Conservation (phyloP, 2,329 filamentous ascomycete species). For the Laburnicola sp. region DNA sequence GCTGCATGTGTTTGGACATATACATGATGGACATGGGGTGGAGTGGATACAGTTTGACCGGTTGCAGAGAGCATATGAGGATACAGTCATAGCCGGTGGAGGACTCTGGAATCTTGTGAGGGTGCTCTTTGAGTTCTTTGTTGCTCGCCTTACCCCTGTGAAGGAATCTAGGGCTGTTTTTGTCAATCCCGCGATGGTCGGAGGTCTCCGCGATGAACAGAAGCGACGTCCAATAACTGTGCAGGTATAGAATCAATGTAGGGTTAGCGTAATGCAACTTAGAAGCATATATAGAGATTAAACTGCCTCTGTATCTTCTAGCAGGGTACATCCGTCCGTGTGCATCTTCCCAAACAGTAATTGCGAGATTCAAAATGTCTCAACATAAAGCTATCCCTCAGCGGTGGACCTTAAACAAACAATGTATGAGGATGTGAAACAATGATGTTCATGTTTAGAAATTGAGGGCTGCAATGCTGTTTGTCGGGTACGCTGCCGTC, state of each 20-base stretch:
- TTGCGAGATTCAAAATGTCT: no score
- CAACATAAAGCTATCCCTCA: background rate
- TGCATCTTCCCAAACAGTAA: no score
- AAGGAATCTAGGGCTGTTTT: conserved; percentile 5
- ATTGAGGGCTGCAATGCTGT: background rate
- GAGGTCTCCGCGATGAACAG: conserved; percentile 3
- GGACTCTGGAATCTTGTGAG: conserved; percentile 1
- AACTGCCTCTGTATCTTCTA: no score
- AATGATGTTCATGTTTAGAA: background rate
- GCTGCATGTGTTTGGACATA: conserved; percentile 79
- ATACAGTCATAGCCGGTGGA: conserved; percentile 2
- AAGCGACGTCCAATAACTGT: background rate
- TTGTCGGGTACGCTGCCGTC: background rate
- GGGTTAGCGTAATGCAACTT: background rate
- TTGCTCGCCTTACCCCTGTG: background rate
- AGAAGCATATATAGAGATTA: no score
- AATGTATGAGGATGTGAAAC: background rate
- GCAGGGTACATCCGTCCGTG: no score
- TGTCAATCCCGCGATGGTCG: conserved; percentile 7
- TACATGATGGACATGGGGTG: conserved; percentile 61
- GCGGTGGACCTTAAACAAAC: conserved; percentile 1
- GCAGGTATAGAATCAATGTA: background rate
- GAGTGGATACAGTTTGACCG: conserved; percentile 5
- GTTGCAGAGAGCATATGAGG: conserved; percentile 9
- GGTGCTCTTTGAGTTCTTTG: background rate